Evolutionary conservation across 2,329 filamentous ascomycete genomes (phyloP), one percentile per base, ranked within the genome.

Genomic region (Zalaria obscura): DNA sequence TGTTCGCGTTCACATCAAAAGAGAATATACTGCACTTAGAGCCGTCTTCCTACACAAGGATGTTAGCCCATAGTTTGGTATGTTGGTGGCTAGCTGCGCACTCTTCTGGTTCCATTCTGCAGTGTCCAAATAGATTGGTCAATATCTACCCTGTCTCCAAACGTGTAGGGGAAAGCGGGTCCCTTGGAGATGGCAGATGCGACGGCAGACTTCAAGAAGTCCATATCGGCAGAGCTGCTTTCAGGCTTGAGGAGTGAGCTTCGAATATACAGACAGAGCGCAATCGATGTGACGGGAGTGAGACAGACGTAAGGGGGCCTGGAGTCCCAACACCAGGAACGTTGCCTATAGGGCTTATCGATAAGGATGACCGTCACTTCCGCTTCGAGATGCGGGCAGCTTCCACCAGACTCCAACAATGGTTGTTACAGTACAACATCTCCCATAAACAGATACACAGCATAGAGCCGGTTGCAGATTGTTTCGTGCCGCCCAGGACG

Each of bases 131-230:
- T 88, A 26, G 89, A 94, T 56, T 91, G 79, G 59, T 93, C 85
- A 40, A 91, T 72, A 59, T 96, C 89, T 45, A 96, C 83, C 59
- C 82, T 78, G 62, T 98, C 91, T 54, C 88, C 89, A 58, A 96
- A 91, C 38, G 75, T 80, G 60, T 94, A 96, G 4, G 87, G 87
- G 57, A 95, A 93, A 4, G 88, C 80, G 40, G 88, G 87, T 2
- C 89, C 88, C 61, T 94, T 91, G 36, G 91, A 85, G 55, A 98
- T 96, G 52, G 88, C 89, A 47, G 91, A 96, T 36, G 88, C 89
- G 58, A 96, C 87, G 40, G 91, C 91, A 47, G 88, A 96, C 66
- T 96, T 96, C 58, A 98, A 75, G 57, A 96, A 96, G 62, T 98
- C 88, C 91, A 98, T 98, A 51, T 51, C 27, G 25, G 28, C 34